phyloP scores from a whole-genome alignment of 1,284 basidiomycete species.

The Meripilus lineatus region DNA sequence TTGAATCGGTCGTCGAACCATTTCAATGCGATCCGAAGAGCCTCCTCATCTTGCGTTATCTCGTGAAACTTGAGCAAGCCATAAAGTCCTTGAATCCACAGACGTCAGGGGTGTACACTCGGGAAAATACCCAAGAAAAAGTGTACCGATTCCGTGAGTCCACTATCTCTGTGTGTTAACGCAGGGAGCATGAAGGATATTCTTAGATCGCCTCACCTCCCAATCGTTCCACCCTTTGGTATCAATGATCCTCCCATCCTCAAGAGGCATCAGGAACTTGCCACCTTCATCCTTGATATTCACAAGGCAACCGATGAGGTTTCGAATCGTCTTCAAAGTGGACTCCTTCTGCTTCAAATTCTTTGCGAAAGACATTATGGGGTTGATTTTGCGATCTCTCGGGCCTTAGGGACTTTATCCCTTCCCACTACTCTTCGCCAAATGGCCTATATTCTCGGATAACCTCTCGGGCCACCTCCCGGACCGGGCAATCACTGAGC shows the following conservation, averaged over 20 bases:
- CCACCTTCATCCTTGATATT: constrained; percentile 58
- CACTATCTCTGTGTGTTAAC: constrained; percentile 29
- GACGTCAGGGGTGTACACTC: no score
- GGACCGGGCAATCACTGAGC: no score
- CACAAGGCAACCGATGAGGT: constrained; percentile 51
- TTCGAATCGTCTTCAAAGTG: constrained; percentile 35
- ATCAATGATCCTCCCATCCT: constrained; percentile 57
- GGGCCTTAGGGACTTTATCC: no score
- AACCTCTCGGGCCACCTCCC: no score
- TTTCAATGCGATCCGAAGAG: constrained; percentile 42
- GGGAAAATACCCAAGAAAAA: no score
- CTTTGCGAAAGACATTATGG: constrained; percentile 29
- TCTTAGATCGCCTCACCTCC: constrained; percentile 36
- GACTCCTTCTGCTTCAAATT: constrained; percentile 29
- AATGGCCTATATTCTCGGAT: no score
- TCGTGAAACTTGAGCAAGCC: constrained; percentile 41
- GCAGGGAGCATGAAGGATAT: not conserved
- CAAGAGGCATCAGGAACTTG: constrained; percentile 49
- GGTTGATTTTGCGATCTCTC: no score
- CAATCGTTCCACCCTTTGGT: constrained; percentile 66
- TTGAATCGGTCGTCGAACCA: constrained; percentile 57
- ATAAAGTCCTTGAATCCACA: constrained; percentile 40
- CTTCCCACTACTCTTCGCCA: no score
- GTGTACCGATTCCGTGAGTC: constrained; percentile 55
- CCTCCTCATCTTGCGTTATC: constrained; percentile 38